Evolutionary conservation across 768 basidiomycete species (phyloP).

Genomic region (Mycena haematopus): DNA sequence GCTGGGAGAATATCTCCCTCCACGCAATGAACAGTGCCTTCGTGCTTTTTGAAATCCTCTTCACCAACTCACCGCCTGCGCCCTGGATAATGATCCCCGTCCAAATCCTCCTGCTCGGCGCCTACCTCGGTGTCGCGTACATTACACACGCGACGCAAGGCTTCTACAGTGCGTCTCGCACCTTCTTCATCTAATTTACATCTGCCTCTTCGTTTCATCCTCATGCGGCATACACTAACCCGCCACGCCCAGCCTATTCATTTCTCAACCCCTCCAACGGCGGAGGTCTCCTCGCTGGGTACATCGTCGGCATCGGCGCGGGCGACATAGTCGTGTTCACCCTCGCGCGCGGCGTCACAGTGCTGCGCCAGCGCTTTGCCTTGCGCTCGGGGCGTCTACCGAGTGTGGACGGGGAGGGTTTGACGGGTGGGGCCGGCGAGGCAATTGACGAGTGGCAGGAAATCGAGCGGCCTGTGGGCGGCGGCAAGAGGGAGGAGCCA

Average conservation of each 20-base stretch:
- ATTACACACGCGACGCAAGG: slow-evolving; percentile 66
- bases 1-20: slow-evolving; percentile 63
- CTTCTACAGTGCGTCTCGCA: slow-evolving; percentile 61
- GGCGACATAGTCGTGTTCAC: slow-evolving; percentile 60
- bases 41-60: slow-evolving; percentile 61
- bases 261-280: slow-evolving; percentile 65
- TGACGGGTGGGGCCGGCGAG: slow-evolving; percentile 31
- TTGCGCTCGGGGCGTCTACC: slow-evolving; percentile 4
- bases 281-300: slow-evolving; percentile 56
- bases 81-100: slow-evolving; percentile 59
- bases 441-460: slow-evolving; percentile 55
- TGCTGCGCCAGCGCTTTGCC: slow-evolving; percentile 45
- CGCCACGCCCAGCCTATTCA: slow-evolving; percentile 54
- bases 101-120: slow-evolving; percentile 54
- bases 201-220: neutral
- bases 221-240: neutral
- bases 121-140: slow-evolving; percentile 73
- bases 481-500: neutral
- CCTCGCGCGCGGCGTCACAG: slow-evolving; percentile 49
- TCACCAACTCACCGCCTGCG: slow-evolving; percentile 57
- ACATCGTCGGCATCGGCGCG: slow-evolving; percentile 64
- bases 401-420: neutral
- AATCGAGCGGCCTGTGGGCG: slow-evolving; percentile 35
- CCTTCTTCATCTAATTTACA: neutral
- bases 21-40: slow-evolving; percentile 67